Percentiles rank a stretch among this genome's conserved stretches.
These are phyloP conservation scores for Beta corolliflora DNA, from an alignment of 179 eudicot genomes.

Conservation along the genomic window DNA sequence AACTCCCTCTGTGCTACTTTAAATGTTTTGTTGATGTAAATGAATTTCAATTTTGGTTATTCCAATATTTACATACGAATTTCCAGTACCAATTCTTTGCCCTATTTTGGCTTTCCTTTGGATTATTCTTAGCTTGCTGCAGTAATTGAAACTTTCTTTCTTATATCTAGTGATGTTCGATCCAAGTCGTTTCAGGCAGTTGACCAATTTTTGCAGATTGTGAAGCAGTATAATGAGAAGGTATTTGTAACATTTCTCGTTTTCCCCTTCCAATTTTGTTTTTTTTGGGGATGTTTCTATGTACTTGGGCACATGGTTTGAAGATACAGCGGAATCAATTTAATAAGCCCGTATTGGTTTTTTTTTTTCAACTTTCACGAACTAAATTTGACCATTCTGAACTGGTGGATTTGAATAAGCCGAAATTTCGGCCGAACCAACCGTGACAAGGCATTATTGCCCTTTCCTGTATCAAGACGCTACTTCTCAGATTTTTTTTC, in stretches of 20 bases:
- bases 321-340: too few relatives aligned
- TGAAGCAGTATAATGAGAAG: constrained; percentile 91
- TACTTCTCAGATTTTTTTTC: too few relatives aligned
- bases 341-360: too few relatives aligned
- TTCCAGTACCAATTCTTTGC: neutral
- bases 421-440: too few relatives aligned
- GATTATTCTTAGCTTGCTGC: constrained; percentile 12
- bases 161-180: constrained; percentile 77
- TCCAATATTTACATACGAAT: neutral
- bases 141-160: constrained; percentile 7
- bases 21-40: too few relatives aligned
- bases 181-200: constrained; percentile 93
- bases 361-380: too few relatives aligned
- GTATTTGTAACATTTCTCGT: constrained; percentile 29
- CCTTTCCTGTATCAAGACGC: too few relatives aligned
- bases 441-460: too few relatives aligned
- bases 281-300: neutral
- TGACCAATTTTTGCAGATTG: constrained; percentile 89
- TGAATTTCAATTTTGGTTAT: neutral
- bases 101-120: constrained; percentile 2
- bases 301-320: too few relatives aligned
- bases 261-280: neutral
- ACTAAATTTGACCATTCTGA: too few relatives aligned
- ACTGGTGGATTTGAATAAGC: too few relatives aligned
- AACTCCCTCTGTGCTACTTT: too few relatives aligned